A percentile compares a stretch with the other conserved stretches of the same genome.
phyloP scores from a whole-genome alignment of 441 rosid species.

The Syzygium syzygioides region DNA sequence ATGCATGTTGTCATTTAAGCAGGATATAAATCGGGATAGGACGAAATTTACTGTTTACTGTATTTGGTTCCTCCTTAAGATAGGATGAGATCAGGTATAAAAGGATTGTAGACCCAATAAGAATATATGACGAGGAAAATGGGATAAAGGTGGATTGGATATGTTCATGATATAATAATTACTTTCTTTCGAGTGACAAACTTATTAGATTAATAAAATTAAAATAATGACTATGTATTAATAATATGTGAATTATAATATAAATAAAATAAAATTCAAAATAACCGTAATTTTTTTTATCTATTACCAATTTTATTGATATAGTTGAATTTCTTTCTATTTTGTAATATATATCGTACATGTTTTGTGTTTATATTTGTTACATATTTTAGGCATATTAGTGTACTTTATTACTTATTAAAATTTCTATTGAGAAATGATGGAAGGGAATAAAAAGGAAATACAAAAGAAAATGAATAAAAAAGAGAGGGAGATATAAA shows the following conservation, averaged over 20 bases:
- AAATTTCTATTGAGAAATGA: fast-evolving
- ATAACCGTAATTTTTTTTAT: background rate
- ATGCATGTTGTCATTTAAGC: background rate
- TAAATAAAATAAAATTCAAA: background rate
- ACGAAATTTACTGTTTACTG: fast-evolving
- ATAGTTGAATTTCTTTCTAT: background rate
- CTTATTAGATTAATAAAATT: background rate
- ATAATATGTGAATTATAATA: background rate
- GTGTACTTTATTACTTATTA: background rate
- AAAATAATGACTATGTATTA: background rate
- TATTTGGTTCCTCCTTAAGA: fast-evolving
- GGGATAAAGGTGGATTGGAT: background rate
- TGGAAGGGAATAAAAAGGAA: background rate
- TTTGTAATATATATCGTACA: background rate
- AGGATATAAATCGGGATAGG: background rate
- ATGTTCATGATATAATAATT: background rate
- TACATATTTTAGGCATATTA: background rate
- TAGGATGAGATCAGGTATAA: fast-evolving
- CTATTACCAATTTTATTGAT: background rate
- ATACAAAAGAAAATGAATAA: background rate
- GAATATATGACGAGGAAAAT: fast-evolving
- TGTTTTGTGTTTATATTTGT: background rate
- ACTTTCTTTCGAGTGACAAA: background rate
- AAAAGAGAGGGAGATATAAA: background rate
- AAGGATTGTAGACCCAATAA: fast-evolving